Conservation (phyloP, 495 filamentous ascomycete species). For the Penicillium lividum region DNA sequence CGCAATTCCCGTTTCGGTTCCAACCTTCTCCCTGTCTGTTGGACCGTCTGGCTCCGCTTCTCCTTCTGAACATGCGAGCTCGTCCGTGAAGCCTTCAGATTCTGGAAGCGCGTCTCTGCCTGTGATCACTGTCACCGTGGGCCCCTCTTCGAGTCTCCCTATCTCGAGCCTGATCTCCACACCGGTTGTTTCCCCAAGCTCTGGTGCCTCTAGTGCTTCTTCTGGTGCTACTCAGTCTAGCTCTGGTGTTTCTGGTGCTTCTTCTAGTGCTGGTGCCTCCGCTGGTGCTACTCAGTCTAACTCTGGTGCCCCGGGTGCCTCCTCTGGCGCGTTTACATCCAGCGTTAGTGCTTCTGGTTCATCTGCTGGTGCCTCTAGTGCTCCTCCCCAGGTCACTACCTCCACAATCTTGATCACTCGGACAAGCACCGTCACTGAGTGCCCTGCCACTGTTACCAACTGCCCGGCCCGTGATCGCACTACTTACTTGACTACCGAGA, state of each 20-base stretch:
- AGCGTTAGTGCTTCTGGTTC: too few species aligned
- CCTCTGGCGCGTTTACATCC: too few species aligned
- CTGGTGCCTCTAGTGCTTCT: not conserved
- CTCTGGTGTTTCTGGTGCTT: not conserved
- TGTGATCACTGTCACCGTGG: not conserved
- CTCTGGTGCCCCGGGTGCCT: not conserved
- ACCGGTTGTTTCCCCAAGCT: not conserved
- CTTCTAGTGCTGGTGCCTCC: not conserved
- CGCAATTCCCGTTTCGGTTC: not conserved
- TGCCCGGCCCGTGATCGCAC: conserved; percentile 19
- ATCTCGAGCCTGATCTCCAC: not conserved
- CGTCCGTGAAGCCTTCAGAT: conserved; percentile 4
- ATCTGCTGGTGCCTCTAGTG: too few species aligned
- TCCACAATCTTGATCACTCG: conserved; percentile 30
- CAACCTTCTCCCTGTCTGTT: not conserved
- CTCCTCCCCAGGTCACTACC: too few species aligned
- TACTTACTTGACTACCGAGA: conserved; percentile 10
- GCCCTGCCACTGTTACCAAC: conserved; percentile 27
- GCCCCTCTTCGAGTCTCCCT: not conserved
- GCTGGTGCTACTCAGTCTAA: not conserved
- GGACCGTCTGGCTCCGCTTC: conserved; percentile 3
- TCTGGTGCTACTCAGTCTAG: not conserved
- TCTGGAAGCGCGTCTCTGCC: conserved; percentile 10
- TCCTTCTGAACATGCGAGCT: conserved; percentile 9
- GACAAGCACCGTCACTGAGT: conserved; percentile 33